These are phyloP conservation scores for Verbena officinalis DNA, from an alignment of 257 asterid genomes.

Conservation along the genomic window DNA sequence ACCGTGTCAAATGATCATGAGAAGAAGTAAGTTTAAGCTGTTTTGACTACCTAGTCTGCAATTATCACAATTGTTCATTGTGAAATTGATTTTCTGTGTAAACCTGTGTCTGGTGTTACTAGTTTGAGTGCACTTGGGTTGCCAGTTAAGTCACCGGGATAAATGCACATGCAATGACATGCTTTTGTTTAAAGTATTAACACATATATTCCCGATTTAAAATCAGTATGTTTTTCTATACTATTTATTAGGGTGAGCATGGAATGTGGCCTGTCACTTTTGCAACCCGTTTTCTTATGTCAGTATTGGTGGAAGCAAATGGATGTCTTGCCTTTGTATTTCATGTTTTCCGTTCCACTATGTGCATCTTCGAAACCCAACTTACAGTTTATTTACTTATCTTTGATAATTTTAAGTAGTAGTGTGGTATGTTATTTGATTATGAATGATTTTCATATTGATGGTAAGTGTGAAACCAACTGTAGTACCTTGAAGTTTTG, in stretches of 20 bases:
- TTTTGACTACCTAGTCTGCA: constrained; percentile 1
- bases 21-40: constrained; percentile 59
- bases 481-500: background rate
- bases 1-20: constrained; percentile 43
- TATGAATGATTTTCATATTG: background rate
- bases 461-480: background rate
- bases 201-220: background rate
- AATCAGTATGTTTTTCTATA: too few relatives aligned
- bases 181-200: background rate
- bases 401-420: too few relatives aligned
- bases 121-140: constrained; percentile 1
- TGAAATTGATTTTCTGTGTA: constrained; percentile 21
- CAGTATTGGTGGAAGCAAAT: too few relatives aligned
- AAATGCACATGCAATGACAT: constrained; percentile 11
- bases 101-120: constrained; percentile 20
- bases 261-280: too few relatives aligned
- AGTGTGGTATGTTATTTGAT: too few relatives aligned
- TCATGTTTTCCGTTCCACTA: background rate
- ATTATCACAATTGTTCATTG: constrained; percentile 9
- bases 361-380: background rate
- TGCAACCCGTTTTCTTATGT: too few relatives aligned
- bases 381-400: too few relatives aligned
- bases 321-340: background rate
- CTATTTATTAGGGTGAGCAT: too few relatives aligned
- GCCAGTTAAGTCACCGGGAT: background rate